These are phyloP conservation scores for Tilletiopsis washingtonensis DNA, from an alignment of 1,284 basidiomycete species.

Conservation along the genomic window DNA sequence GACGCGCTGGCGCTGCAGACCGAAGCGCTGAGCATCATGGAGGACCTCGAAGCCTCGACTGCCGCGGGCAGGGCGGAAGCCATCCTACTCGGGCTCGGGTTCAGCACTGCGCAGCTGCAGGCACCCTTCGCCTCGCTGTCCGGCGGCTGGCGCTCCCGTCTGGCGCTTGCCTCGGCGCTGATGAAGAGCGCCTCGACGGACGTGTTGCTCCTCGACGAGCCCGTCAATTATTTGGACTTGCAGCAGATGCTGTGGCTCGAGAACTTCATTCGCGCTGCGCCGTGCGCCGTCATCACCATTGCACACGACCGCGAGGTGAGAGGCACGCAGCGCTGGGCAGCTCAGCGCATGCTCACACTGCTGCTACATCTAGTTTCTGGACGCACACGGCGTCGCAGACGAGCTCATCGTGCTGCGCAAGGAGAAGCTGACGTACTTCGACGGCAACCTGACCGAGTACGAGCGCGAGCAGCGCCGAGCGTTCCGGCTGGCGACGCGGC, in stretches of 20 bases:
- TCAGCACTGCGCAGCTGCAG: constrained; percentile 54
- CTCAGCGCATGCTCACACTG: not conserved
- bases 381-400: constrained; percentile 60
- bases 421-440: constrained; percentile 57
- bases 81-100: constrained; percentile 62
- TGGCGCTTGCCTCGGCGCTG: constrained; percentile 51
- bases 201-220: constrained; percentile 50
- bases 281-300: constrained; percentile 56
- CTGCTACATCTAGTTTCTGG: constrained; percentile 52
- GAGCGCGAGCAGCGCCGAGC: constrained; percentile 56
- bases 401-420: constrained; percentile 62
- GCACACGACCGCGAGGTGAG: constrained; percentile 60
- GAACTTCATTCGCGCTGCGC: constrained; percentile 54
- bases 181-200: constrained; percentile 51
- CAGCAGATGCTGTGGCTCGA: constrained; percentile 52
- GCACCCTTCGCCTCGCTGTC: constrained; percentile 55
- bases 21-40: constrained; percentile 24
- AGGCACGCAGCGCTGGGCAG: not conserved
- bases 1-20: constrained; percentile 48
- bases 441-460: constrained; percentile 58
- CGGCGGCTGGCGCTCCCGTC: constrained; percentile 64
- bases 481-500: constrained; percentile 52
- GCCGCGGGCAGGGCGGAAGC: constrained; percentile 57
- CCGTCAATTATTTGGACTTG: constrained; percentile 51
- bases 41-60: constrained; percentile 48